Conservation (phyloP, 805 yeast genomes). For the Pichia californica region DNA sequence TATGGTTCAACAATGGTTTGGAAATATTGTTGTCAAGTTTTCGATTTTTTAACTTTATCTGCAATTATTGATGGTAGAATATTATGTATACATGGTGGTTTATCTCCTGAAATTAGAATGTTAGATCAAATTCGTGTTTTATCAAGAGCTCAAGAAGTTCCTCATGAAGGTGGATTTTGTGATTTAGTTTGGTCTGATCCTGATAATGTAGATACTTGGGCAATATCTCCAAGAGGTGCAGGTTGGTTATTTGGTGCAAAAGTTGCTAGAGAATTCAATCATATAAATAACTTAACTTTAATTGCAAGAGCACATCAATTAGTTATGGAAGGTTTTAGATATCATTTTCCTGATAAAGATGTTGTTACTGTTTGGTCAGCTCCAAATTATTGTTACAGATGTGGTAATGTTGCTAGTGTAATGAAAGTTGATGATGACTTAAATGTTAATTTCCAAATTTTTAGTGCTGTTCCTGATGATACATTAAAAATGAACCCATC, state of each 20-base stretch:
- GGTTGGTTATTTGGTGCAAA: constrained; percentile 96
- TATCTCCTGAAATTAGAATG: constrained; percentile 96
- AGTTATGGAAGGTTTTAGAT: constrained; percentile 97
- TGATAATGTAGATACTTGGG: constrained; percentile 97
- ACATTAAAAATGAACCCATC: constrained; percentile 31
- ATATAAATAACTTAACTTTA: constrained; percentile 79
- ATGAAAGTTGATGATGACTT: constrained; percentile 89
- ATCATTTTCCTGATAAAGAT: constrained; percentile 92
- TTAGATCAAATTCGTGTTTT: constrained; percentile 92
- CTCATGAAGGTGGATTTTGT: constrained; percentile 98
- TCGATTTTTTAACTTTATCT: constrained; percentile 87
- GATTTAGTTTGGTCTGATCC: constrained; percentile 98
- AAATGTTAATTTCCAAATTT: constrained; percentile 86
- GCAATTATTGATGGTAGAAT: constrained; percentile 95
- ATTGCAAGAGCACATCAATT: constrained; percentile 97
- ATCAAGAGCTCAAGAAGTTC: constrained; percentile 95
- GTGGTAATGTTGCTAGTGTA: constrained; percentile 97
- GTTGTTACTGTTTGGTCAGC: constrained; percentile 99
- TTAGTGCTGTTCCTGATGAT: constrained; percentile 93
- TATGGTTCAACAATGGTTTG: constrained; percentile 93
- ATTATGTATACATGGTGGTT: constrained; percentile 94
- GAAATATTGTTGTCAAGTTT: constrained; percentile 95
- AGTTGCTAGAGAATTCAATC: constrained; percentile 93
- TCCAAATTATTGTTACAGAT: constrained; percentile 93
- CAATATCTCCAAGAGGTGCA: constrained; percentile 96